A percentile compares a stretch with the other conserved stretches of the same genome.
These are phyloP conservation scores for Thelonectria discophora DNA, from an alignment of 2,329 filamentous ascomycete genomes.

Conservation along the genomic window DNA sequence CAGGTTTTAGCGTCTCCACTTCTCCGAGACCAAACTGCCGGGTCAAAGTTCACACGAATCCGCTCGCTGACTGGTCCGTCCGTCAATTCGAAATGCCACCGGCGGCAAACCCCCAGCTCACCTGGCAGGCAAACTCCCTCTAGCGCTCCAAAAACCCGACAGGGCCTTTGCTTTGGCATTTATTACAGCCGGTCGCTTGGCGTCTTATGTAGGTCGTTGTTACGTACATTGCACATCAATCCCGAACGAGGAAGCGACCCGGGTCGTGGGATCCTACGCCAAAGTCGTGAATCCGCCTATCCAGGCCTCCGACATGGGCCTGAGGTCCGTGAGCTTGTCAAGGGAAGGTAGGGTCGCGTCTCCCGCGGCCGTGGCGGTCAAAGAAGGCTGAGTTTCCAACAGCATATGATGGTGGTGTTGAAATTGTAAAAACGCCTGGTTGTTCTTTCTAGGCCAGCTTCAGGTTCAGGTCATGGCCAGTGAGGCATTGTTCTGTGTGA, in stretches of 20 bases:
- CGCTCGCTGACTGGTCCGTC: slow-evolving; percentile 37
- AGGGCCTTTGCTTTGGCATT: background rate
- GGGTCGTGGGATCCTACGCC: slow-evolving; percentile 13
- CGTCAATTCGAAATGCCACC: slow-evolving; percentile 15
- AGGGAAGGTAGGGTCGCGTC: slow-evolving; percentile 19
- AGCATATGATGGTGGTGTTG: background rate
- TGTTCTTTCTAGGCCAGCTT: slow-evolving; percentile 11
- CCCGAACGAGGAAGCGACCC: slow-evolving; percentile 1
- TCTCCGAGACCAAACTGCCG: slow-evolving; percentile 49
- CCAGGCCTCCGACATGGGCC: slow-evolving; percentile 7
- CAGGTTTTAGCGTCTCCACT: slow-evolving; percentile 42
- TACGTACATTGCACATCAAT: background rate
- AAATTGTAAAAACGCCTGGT: background rate
- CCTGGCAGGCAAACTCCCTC: background rate
- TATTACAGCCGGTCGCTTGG: background rate
- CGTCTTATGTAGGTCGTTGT: background rate
- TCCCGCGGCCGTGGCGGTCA: slow-evolving; percentile 25
- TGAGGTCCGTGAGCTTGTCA: slow-evolving; percentile 2
- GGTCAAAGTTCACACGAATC: slow-evolving; percentile 27
- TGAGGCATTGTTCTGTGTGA: background rate
- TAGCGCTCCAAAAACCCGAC: background rate
- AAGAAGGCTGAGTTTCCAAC: slow-evolving; percentile 25
- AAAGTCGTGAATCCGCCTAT: background rate
- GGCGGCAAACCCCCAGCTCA: slow-evolving; percentile 16
- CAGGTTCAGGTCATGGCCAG: slow-evolving; percentile 19